These are phyloP conservation scores for Metarhizium sp. DNA, from an alignment of 2,329 filamentous ascomycete genomes.

Conservation along the genomic window DNA sequence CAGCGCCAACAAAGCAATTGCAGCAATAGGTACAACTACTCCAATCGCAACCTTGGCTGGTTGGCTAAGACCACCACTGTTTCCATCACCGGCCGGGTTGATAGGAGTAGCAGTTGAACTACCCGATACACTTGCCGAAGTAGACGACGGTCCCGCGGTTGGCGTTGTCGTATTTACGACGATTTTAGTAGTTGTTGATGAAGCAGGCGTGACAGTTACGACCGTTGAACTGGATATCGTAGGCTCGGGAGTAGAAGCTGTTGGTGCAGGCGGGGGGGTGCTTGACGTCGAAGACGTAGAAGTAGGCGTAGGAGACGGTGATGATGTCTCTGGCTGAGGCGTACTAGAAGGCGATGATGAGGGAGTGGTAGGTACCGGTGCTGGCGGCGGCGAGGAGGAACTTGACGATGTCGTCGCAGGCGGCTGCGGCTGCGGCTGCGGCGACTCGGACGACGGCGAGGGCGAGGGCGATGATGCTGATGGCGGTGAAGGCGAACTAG, in stretches of 20 bases:
- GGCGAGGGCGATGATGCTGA: not conserved
- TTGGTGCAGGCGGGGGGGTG: not conserved
- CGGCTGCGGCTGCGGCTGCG: conserved; percentile 3
- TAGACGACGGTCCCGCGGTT: conserved; percentile 5
- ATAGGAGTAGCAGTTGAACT: conserved; percentile 19
- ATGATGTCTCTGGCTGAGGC: not conserved
- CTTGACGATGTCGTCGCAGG: conserved; percentile 5
- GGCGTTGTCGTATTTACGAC: conserved; percentile 18
- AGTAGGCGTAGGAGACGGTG: not conserved
- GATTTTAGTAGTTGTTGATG: conserved; percentile 11
- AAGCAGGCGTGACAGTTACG: conserved; percentile 15
- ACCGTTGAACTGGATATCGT: conserved; percentile 12
- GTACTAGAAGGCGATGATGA: conserved; percentile 1
- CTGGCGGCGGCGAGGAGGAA: not conserved
- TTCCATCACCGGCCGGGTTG: conserved; percentile 15
- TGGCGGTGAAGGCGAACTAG: not conserved
- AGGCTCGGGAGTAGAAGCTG: conserved; percentile 9
- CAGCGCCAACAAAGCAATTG: conserved; percentile 71
- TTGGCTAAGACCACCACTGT: conserved; percentile 42
- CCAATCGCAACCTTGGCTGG: conserved; percentile 79
- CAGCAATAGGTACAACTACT: conserved; percentile 86
- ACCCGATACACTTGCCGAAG: conserved; percentile 7
- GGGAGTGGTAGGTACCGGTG: conserved; percentile 1
- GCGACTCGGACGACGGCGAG: conserved; percentile 8
- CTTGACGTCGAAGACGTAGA: not conserved